phyloP scores from a whole-genome alignment of 768 basidiomycete species.

The Lanmaoa rubissima region DNA sequence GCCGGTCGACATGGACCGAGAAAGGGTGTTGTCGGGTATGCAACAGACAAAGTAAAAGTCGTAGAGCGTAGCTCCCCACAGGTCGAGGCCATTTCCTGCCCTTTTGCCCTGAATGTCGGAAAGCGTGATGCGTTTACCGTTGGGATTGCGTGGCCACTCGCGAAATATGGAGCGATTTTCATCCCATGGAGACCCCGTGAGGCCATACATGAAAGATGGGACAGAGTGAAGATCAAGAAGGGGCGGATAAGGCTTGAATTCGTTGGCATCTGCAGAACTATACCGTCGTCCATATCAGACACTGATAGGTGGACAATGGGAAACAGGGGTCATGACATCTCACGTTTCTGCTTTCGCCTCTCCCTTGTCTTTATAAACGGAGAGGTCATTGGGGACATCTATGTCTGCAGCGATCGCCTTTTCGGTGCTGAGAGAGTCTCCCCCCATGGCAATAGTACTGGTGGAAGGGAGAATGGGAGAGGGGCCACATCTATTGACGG shows the following conservation, averaged over 20 bases:
- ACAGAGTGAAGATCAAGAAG: conserved; percentile 10
- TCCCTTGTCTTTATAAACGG: background rate
- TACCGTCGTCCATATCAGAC: no score
- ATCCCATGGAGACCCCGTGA: background rate
- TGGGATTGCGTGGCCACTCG: conserved; percentile 29
- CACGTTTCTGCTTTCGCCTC: conserved; percentile 4
- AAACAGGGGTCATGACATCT: background rate
- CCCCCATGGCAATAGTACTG: conserved; percentile 11
- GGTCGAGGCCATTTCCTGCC: conserved; percentile 16
- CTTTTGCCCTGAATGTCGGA: conserved; percentile 19
- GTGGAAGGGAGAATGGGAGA: background rate
- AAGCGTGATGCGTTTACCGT: conserved; percentile 12
- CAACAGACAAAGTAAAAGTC: conserved; percentile 26
- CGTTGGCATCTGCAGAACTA: background rate
- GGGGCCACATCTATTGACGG: no score
- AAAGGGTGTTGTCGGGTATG: background rate
- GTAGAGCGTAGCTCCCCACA: conserved; percentile 31
- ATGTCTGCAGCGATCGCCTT: conserved; percentile 19
- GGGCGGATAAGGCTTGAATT: background rate
- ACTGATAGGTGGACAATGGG: background rate
- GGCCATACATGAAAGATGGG: background rate
- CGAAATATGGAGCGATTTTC: conserved; percentile 20
- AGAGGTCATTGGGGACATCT: conserved; percentile 18
- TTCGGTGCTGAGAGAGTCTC: conserved; percentile 22
- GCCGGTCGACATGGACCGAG: conserved; percentile 3